These are phyloP conservation scores for Pelargonium fulgidum DNA, from an alignment of 441 rosid species.

Conservation along the genomic window DNA sequence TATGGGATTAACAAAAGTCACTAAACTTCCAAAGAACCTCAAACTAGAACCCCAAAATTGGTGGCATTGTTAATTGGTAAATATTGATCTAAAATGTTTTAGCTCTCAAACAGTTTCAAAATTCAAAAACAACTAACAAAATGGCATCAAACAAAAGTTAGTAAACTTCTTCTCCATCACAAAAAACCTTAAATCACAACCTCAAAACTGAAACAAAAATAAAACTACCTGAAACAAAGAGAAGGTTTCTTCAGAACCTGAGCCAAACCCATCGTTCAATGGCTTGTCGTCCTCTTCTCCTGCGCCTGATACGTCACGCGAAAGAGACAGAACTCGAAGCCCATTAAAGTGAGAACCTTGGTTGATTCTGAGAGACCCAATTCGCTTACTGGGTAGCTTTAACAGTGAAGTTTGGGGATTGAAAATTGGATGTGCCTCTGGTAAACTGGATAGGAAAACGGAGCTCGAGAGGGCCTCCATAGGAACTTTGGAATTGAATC, in stretches of 20 bases:
- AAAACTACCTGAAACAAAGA: slow-evolving; percentile 50
- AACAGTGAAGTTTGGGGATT: slow-evolving; percentile 16
- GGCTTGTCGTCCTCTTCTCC: slow-evolving; percentile 39
- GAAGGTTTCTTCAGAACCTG: slow-evolving; percentile 37
- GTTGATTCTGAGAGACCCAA: slow-evolving; percentile 40
- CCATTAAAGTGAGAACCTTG: slow-evolving; percentile 28
- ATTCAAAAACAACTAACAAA: background rate
- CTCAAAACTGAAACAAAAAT: background rate
- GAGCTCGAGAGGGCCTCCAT: slow-evolving; percentile 9
- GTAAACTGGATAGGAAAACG: background rate
- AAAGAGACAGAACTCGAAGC: slow-evolving; percentile 37
- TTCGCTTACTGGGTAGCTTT: slow-evolving; percentile 29
- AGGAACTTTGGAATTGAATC: background rate
- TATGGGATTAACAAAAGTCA: too few relatives aligned
- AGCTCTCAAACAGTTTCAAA: too few relatives aligned
- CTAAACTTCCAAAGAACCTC: too few relatives aligned
- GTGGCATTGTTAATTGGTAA: too few relatives aligned
- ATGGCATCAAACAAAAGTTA: slow-evolving; percentile 3
- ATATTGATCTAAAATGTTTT: too few relatives aligned
- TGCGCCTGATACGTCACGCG: slow-evolving; percentile 37
- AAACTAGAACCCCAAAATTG: too few relatives aligned
- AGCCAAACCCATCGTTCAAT: slow-evolving; percentile 32
- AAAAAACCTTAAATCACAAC: background rate
- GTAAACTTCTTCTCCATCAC: too few relatives aligned
- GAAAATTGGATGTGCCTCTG: background rate